phyloP scores from a whole-genome alignment of 495 filamentous ascomycete species.

The Aspergillus egyptiacus region DNA sequence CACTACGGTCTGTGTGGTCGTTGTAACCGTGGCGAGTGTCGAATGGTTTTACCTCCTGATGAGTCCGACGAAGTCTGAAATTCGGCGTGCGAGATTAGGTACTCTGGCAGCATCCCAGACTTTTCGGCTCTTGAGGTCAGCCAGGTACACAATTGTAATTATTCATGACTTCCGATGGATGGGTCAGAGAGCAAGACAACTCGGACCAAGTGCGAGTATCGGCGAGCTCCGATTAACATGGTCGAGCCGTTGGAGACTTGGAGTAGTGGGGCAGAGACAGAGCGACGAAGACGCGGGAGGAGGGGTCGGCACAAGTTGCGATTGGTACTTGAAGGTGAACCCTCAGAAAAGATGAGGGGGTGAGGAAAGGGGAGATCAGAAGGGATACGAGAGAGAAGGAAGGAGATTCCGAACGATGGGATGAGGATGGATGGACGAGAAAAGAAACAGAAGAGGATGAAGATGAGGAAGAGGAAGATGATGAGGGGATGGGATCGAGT shows the following conservation, averaged over 20 bases:
- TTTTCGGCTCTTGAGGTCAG: not conserved
- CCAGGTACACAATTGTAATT: no score
- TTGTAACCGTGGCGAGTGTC: constrained; percentile 21
- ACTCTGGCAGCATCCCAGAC: not conserved
- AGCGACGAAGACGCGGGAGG: not conserved
- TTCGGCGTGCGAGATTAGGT: constrained; percentile 4
- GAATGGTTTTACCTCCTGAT: not conserved
- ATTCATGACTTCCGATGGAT: not conserved
- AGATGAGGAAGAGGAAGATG: not conserved
- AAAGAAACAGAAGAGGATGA: not conserved
- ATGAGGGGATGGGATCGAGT: constrained; percentile 17
- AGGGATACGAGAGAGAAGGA: not conserved
- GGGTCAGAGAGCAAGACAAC: not conserved
- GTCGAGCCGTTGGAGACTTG: not conserved
- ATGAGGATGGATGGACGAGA: constrained; percentile 2
- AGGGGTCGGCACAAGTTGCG: not conserved
- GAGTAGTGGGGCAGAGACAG: constrained; percentile 2
- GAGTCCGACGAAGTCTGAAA: not conserved
- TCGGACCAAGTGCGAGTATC: constrained; percentile 17
- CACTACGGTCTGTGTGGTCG: constrained; percentile 11
- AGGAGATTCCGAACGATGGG: constrained; percentile 1
- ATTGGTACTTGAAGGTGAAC: constrained; percentile 16
- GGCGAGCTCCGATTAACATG: constrained; percentile 26
- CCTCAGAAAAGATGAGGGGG: not conserved
- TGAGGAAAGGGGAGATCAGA: not conserved